A percentile compares a stretch with the other conserved stretches of the same genome.
These are phyloP conservation scores for Blastomyces emzantsi DNA, from an alignment of 2,329 filamentous ascomycete genomes.

Conservation along the genomic window DNA sequence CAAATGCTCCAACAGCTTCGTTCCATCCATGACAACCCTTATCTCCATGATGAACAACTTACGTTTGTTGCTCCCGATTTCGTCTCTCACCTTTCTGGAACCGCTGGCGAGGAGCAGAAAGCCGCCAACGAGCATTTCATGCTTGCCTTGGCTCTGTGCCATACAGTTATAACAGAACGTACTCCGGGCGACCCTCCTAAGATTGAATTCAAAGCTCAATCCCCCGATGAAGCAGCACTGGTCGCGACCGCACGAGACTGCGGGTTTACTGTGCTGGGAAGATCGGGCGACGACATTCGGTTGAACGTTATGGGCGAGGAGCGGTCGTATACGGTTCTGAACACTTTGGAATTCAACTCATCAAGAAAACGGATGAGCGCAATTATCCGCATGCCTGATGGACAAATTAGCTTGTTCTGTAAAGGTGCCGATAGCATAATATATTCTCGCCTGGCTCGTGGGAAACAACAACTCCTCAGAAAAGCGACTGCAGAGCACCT, in stretches of 20 bases:
- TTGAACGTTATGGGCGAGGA: constrained; percentile 84
- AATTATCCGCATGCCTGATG: constrained; percentile 89
- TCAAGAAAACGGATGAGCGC: constrained; percentile 96
- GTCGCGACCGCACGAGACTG: constrained; percentile 91
- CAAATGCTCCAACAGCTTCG: constrained; percentile 64
- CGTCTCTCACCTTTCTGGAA: constrained; percentile 69
- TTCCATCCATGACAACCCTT: constrained; percentile 77
- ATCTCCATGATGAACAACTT: constrained; percentile 77
- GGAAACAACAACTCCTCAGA: constrained; percentile 77
- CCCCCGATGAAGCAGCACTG: constrained; percentile 88
- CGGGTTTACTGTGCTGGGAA: constrained; percentile 84
- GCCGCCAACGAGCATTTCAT: constrained; percentile 81
- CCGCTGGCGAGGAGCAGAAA: constrained; percentile 66
- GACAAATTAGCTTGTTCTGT: constrained; percentile 82
- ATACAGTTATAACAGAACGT: constrained; percentile 88
- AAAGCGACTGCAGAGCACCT: constrained; percentile 82
- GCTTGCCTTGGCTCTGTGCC: constrained; percentile 89
- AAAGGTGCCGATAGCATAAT: constrained; percentile 98
- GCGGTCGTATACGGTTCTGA: constrained; percentile 74
- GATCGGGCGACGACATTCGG: constrained; percentile 68
- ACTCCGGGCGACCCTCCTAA: constrained; percentile 81
- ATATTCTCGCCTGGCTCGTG: constrained; percentile 77
- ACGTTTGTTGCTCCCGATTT: constrained; percentile 92
- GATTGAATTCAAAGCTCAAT: constrained; percentile 95
- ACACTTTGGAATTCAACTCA: constrained; percentile 96